These are phyloP conservation scores for Microbotryomycetes sp. DNA, from an alignment of 1,284 basidiomycete genomes.

Conservation along the genomic window DNA sequence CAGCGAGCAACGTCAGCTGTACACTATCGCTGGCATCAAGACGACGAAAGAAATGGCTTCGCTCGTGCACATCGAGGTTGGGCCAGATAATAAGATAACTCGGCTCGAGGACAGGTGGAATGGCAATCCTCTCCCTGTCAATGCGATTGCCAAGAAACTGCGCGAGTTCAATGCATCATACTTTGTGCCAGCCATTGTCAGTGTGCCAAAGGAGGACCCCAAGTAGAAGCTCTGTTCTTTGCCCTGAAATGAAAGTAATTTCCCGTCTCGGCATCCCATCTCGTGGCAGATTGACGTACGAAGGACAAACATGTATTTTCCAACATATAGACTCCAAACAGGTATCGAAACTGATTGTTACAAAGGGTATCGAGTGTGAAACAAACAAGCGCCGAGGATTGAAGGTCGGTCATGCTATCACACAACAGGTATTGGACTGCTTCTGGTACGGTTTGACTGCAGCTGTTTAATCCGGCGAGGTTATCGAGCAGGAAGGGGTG, in stretches of 20 bases:
- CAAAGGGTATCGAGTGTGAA: too few relatives aligned
- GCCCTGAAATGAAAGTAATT: too few relatives aligned
- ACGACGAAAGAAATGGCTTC: not conserved
- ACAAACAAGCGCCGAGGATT: too few relatives aligned
- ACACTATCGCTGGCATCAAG: not conserved
- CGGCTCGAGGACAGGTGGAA: conserved; percentile 4
- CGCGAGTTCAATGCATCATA: not conserved
- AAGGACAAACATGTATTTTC: too few relatives aligned
- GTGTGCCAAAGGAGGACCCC: not conserved
- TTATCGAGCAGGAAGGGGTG: too few relatives aligned
- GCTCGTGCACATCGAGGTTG: conserved; percentile 1
- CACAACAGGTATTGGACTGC: not conserved
- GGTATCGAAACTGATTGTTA: too few relatives aligned
- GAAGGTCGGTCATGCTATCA: not conserved
- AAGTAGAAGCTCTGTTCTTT: not conserved
- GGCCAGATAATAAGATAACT: not conserved
- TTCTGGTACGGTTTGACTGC: not conserved
- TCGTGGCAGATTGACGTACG: too few relatives aligned
- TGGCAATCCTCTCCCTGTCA: not conserved
- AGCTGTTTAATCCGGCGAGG: not conserved
- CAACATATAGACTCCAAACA: too few relatives aligned
- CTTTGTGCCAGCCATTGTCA: not conserved
- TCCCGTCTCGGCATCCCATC: too few relatives aligned
- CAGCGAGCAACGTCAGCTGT: conserved; percentile 1
- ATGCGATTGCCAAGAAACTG: not conserved